Base-by-base conservation (phyloP, 441 rosid species). In the Rhodomyrtus psidioides region DNA sequence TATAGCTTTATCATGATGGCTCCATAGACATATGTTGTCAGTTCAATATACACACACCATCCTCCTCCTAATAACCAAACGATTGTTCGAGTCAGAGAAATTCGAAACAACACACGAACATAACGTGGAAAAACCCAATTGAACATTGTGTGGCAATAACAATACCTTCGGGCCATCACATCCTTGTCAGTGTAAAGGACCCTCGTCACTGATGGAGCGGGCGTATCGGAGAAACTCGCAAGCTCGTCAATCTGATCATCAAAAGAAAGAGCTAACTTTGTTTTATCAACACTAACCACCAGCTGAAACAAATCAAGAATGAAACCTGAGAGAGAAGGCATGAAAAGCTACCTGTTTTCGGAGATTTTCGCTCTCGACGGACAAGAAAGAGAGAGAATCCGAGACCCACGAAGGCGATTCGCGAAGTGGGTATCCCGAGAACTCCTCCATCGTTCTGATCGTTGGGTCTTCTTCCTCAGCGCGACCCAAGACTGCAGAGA, bases 151-250 rank as follows among this genome's bases (percentile, higher is more conserved):
- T 58, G 17, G 83, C 53, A 34, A 84, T 49, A 57, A 34, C 13
- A 19, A 82, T 84, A 97, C 99, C 99, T 86, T 85, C 99, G 96
- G 12, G 97, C 98, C 86, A 89, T 89, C 42, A 97, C 94, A 88
- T 97, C 99, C 88, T 92, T 94, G 17, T 94, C 94, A 82, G 95
- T 87, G 91, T 96, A 97, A 51, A 97, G 93, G 85, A 97, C 87
- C 92, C 98, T 93, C 3, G 99, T 97, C 44, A 97, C 98, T 16
- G 98, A 93, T 74, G 99, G 98, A 56, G 96, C 93, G 86, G 97
- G 95, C 39, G 98, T 83, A 82, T 97, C 98, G 76, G 98, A 96
- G 91, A 97, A 94, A 88, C 88, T 88, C 26, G 99, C 93, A 10
- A 96, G 95, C 89, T 95, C 96, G 86, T 96, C 97, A 92, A 97